Evolutionary conservation across 2,329 filamentous ascomycete species (phyloP), one percentile per base, ranked within the genome.

Genomic region (Torrubiellomyces zombiae): DNA sequence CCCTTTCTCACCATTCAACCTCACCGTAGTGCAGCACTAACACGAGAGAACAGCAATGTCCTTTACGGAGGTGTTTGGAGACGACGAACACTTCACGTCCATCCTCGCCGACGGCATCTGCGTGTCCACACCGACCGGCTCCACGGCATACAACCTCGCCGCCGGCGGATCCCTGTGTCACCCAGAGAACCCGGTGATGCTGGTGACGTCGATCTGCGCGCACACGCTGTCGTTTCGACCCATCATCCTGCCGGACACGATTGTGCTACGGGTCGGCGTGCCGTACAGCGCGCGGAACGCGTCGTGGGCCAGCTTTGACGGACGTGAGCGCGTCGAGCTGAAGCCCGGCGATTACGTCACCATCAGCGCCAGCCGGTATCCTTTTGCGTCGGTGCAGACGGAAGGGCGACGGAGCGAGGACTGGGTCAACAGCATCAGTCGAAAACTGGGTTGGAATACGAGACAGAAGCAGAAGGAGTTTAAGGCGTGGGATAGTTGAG

Each of bases 281-380:
- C 89, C 89, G 0, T 95, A 93, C 47, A 76, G 91, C 48, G 81
- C 85, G 7, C 64, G 89, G 24, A 83, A 82, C 4, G 77, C 72
- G 38, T 85, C 78, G 20, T 98, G 89, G 86, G 89, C 85, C n/a
- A 92, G 82, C 49, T 98, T 98, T 46, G 89, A 98, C 50, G 89
- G 89, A 2, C 68, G 83, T 32, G 82, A 94, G 57, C 71, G 83
- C 53, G 55, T 80, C n/a, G 79, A 89, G 53, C 59, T 89, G 18
- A 48, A 55, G 24, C 75, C 78, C 0, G 80, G 80, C 10, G 80
- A 89, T 50, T 89, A 89, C 45, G 78, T 86, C 5, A 86, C 79
- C 2, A 76, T 89, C 32, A 81, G 75, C 36, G 80, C 80, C 3
- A 80, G 74, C 36, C 56, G 80, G 20, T 86, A 77, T 42, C 80